Evolutionary conservation across 2,329 filamentous ascomycete genomes (phyloP), one percentile per base, ranked within the genome.

Genomic region (Botrytis byssoidea): DNA sequence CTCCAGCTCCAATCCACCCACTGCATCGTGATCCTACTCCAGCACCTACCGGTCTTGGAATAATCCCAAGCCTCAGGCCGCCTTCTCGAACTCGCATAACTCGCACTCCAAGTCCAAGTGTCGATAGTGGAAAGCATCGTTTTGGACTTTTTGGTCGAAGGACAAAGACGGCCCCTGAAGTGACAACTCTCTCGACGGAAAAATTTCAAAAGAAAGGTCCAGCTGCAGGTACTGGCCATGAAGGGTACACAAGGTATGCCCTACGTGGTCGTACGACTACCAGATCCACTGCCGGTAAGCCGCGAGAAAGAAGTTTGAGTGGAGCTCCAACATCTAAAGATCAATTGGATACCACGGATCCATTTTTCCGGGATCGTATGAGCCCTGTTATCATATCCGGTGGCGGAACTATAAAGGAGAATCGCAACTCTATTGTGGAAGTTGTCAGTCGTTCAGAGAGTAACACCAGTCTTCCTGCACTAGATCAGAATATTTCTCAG

Each of bases 171-270:
- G 85, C 88, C 0, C 81, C 87, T 6, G 86, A 89, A 60, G 80
- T 82, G n/a, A 74, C 83, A 18, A 82, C 82, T 32, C 74, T 81
- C 0, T 87, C 90, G n/a, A 85, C 87, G 55, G 89, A 91, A 14
- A 90, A 87, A 76, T 80, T 84, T 12, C 75, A 84, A 37, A 88
- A 92, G 42, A 95, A 94, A 82, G 95, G 95, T 0, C 95, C 95
- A 35, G 89, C 88, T 25, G 95, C 95, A 59, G 95, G 95, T n/a
- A 98, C 95, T 55, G 95, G 95, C 0, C 94, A 98, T 79, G 95
- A 98, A 83, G 92, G 92, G 1, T 95, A 95, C 79, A 92, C 92
- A 0, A 88, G 88, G 73, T 85, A 93, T 73, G 84, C 86, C 8
- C 79, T 85, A 44, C 88, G 90, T 74, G 88, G 91, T 44, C 88